Percentiles rank a stretch among this genome's conserved stretches.
Evolutionary conservation across 2,329 filamentous ascomycete genomes (phyloP).

Genomic region (Penicillium sp.): DNA sequence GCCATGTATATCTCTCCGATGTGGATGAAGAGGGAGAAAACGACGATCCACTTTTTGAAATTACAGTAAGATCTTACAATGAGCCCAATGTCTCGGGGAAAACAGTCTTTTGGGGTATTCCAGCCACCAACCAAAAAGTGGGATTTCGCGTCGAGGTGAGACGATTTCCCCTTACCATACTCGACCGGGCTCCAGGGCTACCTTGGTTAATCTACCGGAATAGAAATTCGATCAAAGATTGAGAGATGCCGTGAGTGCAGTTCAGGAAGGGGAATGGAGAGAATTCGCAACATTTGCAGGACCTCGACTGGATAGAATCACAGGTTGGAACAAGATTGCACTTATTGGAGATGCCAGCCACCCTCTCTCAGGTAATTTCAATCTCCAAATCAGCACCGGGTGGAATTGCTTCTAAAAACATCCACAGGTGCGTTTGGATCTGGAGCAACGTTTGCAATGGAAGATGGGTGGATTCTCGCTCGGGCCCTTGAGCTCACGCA

Average conservation of each 20-base stretch:
- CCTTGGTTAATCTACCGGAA: background rate
- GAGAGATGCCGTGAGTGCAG: slow-evolving; percentile 39
- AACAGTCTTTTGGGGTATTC: slow-evolving; percentile 18
- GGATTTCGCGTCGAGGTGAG: slow-evolving; percentile 28
- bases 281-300: slow-evolving; percentile 54
- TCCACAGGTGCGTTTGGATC: slow-evolving; percentile 44
- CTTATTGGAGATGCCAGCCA: slow-evolving; percentile 59
- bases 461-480: slow-evolving; percentile 50
- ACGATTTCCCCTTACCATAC: background rate
- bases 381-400: background rate
- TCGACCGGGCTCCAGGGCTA: background rate
- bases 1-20: slow-evolving; percentile 46
- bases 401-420: background rate
- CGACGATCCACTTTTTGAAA: slow-evolving; percentile 40
- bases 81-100: slow-evolving; percentile 12
- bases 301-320: slow-evolving; percentile 44
- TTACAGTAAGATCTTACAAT: slow-evolving; percentile 34
- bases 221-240: slow-evolving; percentile 47
- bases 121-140: slow-evolving; percentile 16
- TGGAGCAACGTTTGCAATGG: slow-evolving; percentile 49
- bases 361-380: slow-evolving; percentile 48
- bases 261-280: slow-evolving; percentile 45
- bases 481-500: slow-evolving; percentile 32
- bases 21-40: slow-evolving; percentile 35
- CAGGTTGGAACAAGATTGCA: slow-evolving; percentile 48